Evolutionary conservation across 2,329 filamentous ascomycete species (phyloP).

Genomic region (Exophiala xenobiotica): DNA sequence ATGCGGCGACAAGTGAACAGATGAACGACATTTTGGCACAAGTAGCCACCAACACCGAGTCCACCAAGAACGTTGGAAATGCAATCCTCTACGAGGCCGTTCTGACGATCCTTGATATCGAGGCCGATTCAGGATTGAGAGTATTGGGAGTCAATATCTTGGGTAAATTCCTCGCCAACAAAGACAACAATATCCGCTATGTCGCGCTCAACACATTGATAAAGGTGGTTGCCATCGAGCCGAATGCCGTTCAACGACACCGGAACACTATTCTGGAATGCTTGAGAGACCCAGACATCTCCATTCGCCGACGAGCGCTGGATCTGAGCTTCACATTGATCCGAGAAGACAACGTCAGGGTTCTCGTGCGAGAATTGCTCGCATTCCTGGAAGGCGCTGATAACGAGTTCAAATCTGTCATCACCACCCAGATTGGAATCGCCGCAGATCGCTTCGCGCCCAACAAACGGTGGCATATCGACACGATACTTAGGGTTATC

Average conservation of each 20-base stretch:
- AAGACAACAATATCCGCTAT: conserved; percentile 98
- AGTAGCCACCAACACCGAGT: conserved; percentile 96
- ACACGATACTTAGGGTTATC: conserved; percentile 92
- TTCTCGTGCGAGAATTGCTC: conserved; percentile 87
- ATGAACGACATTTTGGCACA: conserved; percentile 98
- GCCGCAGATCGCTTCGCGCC: conserved; percentile 94
- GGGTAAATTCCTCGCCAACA: conserved; percentile 96
- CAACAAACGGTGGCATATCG: conserved; percentile 97
- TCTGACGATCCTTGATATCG: conserved; percentile 94
- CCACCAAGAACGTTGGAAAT: conserved; percentile 97
- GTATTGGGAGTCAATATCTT: conserved; percentile 97
- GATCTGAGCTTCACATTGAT: conserved; percentile 98
- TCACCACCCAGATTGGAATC: conserved; percentile 97
- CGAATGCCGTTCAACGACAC: conserved; percentile 94
- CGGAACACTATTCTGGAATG: conserved; percentile 97
- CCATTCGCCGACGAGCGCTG: conserved; percentile 89
- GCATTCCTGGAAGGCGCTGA: conserved; percentile 96
- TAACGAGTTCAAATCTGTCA: conserved; percentile 96
- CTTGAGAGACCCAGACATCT: conserved; percentile 94
- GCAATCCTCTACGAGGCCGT: conserved; percentile 97
- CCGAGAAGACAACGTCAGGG: conserved; percentile 92
- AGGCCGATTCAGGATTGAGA: conserved; percentile 90
- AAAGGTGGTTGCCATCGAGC: conserved; percentile 96
- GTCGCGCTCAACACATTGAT: conserved; percentile 96
- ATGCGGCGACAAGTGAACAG: conserved; percentile 84